Base-by-base conservation (phyloP, 2,329 filamentous ascomycete species). In the Penicillium italicum region DNA sequence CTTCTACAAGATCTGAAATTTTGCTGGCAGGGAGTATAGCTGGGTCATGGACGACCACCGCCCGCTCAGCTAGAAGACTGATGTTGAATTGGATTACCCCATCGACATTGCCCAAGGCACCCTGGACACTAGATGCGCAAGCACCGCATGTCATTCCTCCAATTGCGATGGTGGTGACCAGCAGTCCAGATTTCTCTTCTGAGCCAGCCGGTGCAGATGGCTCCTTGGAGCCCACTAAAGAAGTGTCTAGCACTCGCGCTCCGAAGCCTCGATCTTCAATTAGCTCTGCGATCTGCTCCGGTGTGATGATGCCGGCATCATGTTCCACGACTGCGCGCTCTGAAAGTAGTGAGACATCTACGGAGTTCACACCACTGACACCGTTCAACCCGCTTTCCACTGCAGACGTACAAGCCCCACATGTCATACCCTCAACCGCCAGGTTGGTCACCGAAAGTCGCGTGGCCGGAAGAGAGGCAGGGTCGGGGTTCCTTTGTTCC, bases 121-220 rank as follows among this genome's bases (percentile, higher is more conserved):
- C 82, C 68, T 97, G 90, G 1, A 97, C 86, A 6, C 93, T 91
- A 1, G 93, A 93, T 0, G 94, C 97, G 74, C 94, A 99, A 40
- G 94, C 91, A 22, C 93, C 93, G 70, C 94, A 97, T 1, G 94
- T 99, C 94, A 99, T 99, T 48, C 94, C 94, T 63, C 94, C 90
- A 52, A 99, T 90, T 5, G 89, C 86, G 18, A 99, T 82, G 0
- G 92, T 97, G 0, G 92, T 97, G 0, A 85, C 90, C 54, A 87
- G 80, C 3, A 67, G 61, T 26, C 72, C 73, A 8, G 70, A 56
- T 50, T 74, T 77, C 30, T 63, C 60, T 46, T 72, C 64, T 8
- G 70, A 50, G 16, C 69, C 64, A 59, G 57, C 69, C 73, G 48
- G 73, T 62, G 41, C 70, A 66, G 51, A 81, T 52, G 37, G 38